A percentile compares a stretch with the other conserved stretches of the same genome.
Evolutionary conservation across 257 asterid genomes (phyloP).

Genomic region (Solanum virginianum): DNA sequence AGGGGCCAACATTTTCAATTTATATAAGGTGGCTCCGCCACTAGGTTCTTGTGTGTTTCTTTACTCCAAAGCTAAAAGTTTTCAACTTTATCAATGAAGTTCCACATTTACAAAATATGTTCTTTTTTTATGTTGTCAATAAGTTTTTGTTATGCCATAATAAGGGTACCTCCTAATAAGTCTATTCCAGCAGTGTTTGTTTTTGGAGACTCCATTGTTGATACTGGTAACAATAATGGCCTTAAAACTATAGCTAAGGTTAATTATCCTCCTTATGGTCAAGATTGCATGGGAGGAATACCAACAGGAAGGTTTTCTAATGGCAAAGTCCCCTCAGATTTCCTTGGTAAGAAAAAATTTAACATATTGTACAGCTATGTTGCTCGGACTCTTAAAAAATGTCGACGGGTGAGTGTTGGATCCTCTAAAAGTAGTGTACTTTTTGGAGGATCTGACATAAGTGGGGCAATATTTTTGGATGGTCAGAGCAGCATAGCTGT

Average conservation of each 20-base stretch:
- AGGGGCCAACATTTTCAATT: not conserved
- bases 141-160: not conserved
- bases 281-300: conserved; percentile 43
- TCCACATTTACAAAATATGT: not conserved
- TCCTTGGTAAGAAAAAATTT: conserved; percentile 26
- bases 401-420: not conserved
- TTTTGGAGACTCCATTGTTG: conserved; percentile 64
- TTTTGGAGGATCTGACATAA: not conserved
- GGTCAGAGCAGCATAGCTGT: not conserved
- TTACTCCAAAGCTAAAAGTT: not conserved
- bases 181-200: conserved; percentile 33
- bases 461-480: not conserved
- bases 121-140: not conserved
- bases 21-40: no score
- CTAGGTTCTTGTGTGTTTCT: not conserved
- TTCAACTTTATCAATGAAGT: not conserved
- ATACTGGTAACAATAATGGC: conserved; percentile 47
- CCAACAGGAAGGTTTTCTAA: conserved; percentile 55
- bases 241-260: conserved; percentile 25
- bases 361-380: not conserved
- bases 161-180: conserved; percentile 7
- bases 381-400: not conserved
- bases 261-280: conserved; percentile 50
- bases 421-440: not conserved
- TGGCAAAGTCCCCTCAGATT: conserved; percentile 57